phyloP scores from a whole-genome alignment of 1,139 yeast genomes.

The Citeromyces hawaiiensis region DNA sequence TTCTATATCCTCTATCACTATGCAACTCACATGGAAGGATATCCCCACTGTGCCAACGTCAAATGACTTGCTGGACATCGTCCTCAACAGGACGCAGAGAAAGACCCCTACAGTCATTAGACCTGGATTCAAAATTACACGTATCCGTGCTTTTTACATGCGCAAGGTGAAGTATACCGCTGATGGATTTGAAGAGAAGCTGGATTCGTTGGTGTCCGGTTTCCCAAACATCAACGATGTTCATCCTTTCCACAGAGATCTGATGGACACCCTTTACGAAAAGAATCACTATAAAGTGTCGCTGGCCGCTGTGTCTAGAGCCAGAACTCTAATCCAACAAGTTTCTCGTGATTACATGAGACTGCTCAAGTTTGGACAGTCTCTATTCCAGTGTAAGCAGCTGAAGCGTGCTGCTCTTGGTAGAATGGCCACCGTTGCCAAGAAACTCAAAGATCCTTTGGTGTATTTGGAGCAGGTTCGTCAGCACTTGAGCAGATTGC shows the following conservation, averaged over 20 bases:
- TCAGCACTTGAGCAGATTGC: slow-evolving; percentile 97
- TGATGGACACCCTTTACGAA: slow-evolving; percentile 94
- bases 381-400: slow-evolving; percentile 96
- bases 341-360: slow-evolving; percentile 92
- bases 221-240: slow-evolving; percentile 96
- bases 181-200: slow-evolving; percentile 90
- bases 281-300: slow-evolving; percentile 97
- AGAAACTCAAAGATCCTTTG: slow-evolving; percentile 89
- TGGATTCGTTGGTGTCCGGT: slow-evolving; percentile 70
- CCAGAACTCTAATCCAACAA: slow-evolving; percentile 88
- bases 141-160: slow-evolving; percentile 97
- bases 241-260: slow-evolving; percentile 96
- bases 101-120: slow-evolving; percentile 97
- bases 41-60: slow-evolving; percentile 89
- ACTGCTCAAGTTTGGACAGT: slow-evolving; percentile 91
- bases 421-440: slow-evolving; percentile 97
- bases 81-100: slow-evolving; percentile 93
- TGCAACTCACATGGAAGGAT: slow-evolving; percentile 98
- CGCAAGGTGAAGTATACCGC: slow-evolving; percentile 92
- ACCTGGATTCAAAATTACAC: slow-evolving; percentile 90
- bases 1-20: slow-evolving; percentile 13
- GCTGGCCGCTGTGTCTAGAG: slow-evolving; percentile 88
- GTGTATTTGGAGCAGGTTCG: slow-evolving; percentile 94
- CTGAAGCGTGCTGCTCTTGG: slow-evolving; percentile 97
- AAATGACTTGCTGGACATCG: slow-evolving; percentile 90